Evolutionary conservation across 441 rosid species (phyloP).

Genomic region (Jatropha podagrica): DNA sequence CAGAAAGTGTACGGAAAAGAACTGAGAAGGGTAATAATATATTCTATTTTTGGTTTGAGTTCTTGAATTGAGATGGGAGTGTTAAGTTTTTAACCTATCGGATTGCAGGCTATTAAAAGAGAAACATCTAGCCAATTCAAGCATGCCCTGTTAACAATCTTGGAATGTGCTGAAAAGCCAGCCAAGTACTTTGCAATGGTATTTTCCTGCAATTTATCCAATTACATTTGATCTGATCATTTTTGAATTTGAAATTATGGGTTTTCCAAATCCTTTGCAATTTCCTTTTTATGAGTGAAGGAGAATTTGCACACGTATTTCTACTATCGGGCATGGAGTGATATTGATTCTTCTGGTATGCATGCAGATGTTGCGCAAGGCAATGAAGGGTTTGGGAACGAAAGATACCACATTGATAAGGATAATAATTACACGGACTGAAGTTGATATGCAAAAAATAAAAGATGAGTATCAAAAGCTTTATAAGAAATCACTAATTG

Average conservation of each 20-base stretch:
- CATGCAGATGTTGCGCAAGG: slow-evolving; percentile 55
- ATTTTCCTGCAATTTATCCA: neutral
- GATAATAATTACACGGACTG: slow-evolving; percentile 63
- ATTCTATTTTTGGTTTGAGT: no score
- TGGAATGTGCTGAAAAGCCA: slow-evolving; percentile 63
- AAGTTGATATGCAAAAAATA: slow-evolving; percentile 60
- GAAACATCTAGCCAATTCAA: slow-evolving; percentile 60
- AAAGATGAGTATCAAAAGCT: slow-evolving; percentile 53
- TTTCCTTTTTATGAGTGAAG: no score
- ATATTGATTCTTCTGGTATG: no score
- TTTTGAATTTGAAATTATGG: no score
- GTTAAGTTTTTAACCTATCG: neutral
- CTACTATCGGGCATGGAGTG: no score
- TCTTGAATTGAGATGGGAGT: no score
- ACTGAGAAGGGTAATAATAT: slow-evolving; percentile 46
- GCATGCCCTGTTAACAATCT: slow-evolving; percentile 52
- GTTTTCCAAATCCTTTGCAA: no score
- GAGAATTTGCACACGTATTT: no score
- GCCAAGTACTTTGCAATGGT: slow-evolving; percentile 67
- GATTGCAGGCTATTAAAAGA: slow-evolving; percentile 53
- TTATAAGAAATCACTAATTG: slow-evolving; percentile 52
- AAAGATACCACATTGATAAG: slow-evolving; percentile 59
- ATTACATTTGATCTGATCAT: no score
- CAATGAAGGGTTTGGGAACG: slow-evolving; percentile 81
- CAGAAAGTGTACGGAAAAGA: slow-evolving; percentile 45